Percentiles rank a stretch among this genome's conserved stretches.
phyloP scores from a whole-genome alignment of 208 protist species.

The Leishmania guyanensis region DNA sequence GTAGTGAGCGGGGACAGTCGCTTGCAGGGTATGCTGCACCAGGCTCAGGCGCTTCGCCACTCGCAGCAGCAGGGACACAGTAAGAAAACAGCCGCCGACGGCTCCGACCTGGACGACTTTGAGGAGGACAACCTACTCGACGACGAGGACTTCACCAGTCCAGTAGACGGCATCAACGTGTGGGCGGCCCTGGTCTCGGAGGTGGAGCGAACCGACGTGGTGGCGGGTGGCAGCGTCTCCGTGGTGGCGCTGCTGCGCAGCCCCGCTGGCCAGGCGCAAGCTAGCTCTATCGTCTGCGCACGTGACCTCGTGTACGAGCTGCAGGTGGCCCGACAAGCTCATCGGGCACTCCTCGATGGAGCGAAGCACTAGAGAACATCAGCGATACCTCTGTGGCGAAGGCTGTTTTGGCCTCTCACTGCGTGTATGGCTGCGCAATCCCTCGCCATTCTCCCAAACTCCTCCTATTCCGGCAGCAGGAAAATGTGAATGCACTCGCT shows the following conservation, averaged over 20 bases:
- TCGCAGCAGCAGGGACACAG: slow-evolving; percentile 6
- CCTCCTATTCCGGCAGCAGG: background rate
- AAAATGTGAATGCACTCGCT: background rate
- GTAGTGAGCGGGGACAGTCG: slow-evolving; percentile 28
- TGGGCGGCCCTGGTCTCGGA: slow-evolving; percentile 52
- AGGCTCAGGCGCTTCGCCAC: slow-evolving; percentile 45
- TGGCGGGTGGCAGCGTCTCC: slow-evolving; percentile 2
- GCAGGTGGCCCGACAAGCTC: slow-evolving; percentile 21
- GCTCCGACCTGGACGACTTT: slow-evolving; percentile 40
- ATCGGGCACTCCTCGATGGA: slow-evolving; percentile 16
- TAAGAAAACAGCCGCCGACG: slow-evolving; percentile 3
- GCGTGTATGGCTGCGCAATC: background rate
- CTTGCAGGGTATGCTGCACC: slow-evolving; percentile 41
- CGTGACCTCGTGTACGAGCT: slow-evolving; percentile 28
- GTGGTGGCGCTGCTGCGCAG: slow-evolving; percentile 35
- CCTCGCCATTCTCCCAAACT: background rate
- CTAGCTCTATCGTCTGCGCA: slow-evolving; percentile 39
- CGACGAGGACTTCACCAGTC: slow-evolving; percentile 73
- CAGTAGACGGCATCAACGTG: slow-evolving; percentile 64
- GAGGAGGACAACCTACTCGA: slow-evolving; percentile 75
- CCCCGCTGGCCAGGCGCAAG: slow-evolving; percentile 31
- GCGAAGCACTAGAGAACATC: slow-evolving; percentile 11
- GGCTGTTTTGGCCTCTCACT: background rate
- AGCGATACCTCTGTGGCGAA: background rate
- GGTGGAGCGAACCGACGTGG: slow-evolving; percentile 28